These are phyloP conservation scores for Glycine latifolia DNA, from an alignment of 306 rosid genomes.

Conservation along the genomic window DNA sequence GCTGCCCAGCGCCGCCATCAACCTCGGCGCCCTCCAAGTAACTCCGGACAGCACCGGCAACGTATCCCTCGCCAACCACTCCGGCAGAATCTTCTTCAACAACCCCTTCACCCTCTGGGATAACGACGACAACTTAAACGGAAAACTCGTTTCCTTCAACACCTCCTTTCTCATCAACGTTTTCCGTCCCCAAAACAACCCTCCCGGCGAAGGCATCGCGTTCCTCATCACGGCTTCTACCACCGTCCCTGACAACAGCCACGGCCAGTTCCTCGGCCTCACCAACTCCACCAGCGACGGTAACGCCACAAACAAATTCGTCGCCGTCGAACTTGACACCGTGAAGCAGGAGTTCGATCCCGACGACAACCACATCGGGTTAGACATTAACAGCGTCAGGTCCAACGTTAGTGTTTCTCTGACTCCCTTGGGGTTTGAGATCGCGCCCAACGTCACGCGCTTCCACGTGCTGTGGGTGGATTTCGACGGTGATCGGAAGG, in stretches of 20 bases:
- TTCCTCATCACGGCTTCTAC: constrained; percentile 60
- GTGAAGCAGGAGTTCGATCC: constrained; percentile 65
- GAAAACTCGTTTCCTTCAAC: constrained; percentile 60
- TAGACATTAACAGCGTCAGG: constrained; percentile 61
- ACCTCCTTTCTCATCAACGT: constrained; percentile 68
- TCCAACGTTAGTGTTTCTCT: constrained; percentile 54
- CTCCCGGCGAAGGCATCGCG: constrained; percentile 74
- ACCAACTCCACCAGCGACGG: constrained; percentile 78
- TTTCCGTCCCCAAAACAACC: constrained; percentile 35
- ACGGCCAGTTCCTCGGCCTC: constrained; percentile 69
- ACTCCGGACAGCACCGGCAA: constrained; percentile 68
- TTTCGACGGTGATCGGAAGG: constrained; percentile 54
- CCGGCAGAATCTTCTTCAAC: constrained; percentile 63
- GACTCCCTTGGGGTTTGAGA: constrained; percentile 47
- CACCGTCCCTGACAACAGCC: constrained; percentile 44
- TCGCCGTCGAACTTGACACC: constrained; percentile 80
- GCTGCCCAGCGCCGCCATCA: constrained; percentile 50
- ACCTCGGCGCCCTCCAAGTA: constrained; percentile 59
- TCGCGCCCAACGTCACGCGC: constrained; percentile 49
- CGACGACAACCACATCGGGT: constrained; percentile 70
- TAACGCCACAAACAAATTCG: constrained; percentile 50
- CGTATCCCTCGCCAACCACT: constrained; percentile 37
- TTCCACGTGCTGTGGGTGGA: constrained; percentile 65
- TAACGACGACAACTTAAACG: not conserved
- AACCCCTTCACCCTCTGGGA: constrained; percentile 62